A percentile compares a stretch with the other conserved stretches of the same genome.
phyloP scores from a whole-genome alignment of 805 yeast species.

The Hermanozyma aechmeae region DNA sequence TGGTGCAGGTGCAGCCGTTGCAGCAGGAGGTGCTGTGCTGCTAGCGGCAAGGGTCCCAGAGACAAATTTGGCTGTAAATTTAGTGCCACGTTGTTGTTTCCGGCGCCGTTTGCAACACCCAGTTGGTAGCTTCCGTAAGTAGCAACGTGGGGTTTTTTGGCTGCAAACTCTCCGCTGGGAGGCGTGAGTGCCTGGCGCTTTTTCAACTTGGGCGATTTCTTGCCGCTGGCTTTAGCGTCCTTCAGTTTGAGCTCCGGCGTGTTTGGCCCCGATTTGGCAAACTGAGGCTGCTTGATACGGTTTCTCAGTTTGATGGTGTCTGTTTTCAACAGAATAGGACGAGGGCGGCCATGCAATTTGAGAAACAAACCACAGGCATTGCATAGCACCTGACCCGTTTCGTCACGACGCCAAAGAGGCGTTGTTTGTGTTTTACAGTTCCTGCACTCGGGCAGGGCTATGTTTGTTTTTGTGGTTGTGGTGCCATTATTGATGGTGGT shows the following conservation, averaged over 20 bases:
- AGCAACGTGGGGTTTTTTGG: too few relatives aligned
- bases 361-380: slow-evolving; percentile 90
- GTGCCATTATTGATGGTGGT: slow-evolving; percentile 50
- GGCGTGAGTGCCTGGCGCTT: neutral
- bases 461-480: slow-evolving; percentile 55
- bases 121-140: too few relatives aligned
- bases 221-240: slow-evolving; percentile 13
- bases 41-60: too few relatives aligned
- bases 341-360: slow-evolving; percentile 84
- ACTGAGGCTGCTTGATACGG: slow-evolving; percentile 53
- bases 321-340: slow-evolving; percentile 86
- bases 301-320: slow-evolving; percentile 89
- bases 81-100: too few relatives aligned
- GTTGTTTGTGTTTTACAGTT: slow-evolving; percentile 91
- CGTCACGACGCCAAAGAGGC: slow-evolving; percentile 93
- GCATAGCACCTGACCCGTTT: slow-evolving; percentile 77
- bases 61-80: too few relatives aligned
- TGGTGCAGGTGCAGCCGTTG: too few relatives aligned
- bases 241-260: slow-evolving; percentile 50
- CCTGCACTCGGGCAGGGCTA: slow-evolving; percentile 66
- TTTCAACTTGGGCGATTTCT: neutral
- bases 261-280: slow-evolving; percentile 35
- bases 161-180: too few relatives aligned
- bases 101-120: too few relatives aligned
- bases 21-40: too few relatives aligned